A percentile compares a stretch with the other conserved stretches of the same genome.
phyloP scores from a whole-genome alignment of 2,329 filamentous ascomycete species.

The Penicillium frequentans region DNA sequence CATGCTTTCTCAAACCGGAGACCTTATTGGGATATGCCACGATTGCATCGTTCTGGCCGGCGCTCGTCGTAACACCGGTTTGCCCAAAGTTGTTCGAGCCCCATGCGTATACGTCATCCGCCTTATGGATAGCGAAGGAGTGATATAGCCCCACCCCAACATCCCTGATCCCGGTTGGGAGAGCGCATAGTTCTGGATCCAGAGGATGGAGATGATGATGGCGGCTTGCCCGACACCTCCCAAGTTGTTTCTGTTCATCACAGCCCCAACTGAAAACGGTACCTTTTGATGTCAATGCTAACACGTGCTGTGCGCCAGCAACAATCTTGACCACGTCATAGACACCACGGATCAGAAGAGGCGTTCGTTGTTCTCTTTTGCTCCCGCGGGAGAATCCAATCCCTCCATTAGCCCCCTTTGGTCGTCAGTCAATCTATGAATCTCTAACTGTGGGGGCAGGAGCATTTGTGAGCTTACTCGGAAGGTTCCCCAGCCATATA shows the following conservation, averaged over 20 bases:
- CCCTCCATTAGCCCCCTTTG: neutral
- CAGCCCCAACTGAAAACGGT: slow-evolving; percentile 2
- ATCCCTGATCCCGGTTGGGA: neutral
- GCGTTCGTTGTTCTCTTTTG: neutral
- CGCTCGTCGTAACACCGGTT: neutral
- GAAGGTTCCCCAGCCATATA: slow-evolving; percentile 5
- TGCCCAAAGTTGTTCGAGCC: slow-evolving; percentile 3
- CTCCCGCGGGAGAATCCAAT: neutral
- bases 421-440: neutral
- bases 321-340: neutral
- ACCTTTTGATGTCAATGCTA: neutral
- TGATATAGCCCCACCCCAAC: slow-evolving; percentile 1
- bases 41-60: slow-evolving; percentile 1
- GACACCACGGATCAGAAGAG: neutral
- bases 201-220: neutral
- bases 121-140: slow-evolving; percentile 1
- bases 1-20: neutral
- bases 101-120: neutral
- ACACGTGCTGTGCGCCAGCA: neutral
- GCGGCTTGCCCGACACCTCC: neutral
- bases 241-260: slow-evolving; percentile 2
- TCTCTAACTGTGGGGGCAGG: neutral
- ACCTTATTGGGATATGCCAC: neutral
- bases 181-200: neutral
- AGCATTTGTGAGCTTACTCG: neutral